Evolutionary conservation across 2,329 filamentous ascomycete genomes (phyloP), one percentile per base, ranked within the genome.

Genomic region (Hymenoscyphus infarciens): DNA sequence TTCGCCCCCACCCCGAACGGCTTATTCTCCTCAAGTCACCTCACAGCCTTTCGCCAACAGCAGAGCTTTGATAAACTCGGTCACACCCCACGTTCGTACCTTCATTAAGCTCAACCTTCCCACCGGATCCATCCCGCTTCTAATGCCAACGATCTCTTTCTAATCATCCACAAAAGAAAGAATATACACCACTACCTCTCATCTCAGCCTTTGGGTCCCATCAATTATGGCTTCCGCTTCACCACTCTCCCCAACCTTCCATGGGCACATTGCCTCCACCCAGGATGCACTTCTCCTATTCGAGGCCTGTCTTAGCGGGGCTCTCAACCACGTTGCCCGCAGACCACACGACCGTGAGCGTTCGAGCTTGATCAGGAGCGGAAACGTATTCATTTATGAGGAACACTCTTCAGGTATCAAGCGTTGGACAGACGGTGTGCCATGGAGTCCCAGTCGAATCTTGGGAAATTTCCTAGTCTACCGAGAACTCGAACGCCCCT

Each of bases 381-480:
- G 93, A 39, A 89, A 89, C 68, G 85, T 97, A 56, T 95, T 97
- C 76, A 91, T 97, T 68, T 97, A 97, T 75, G 92, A 96, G 72
- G 92, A 97, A 74, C 88, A 91, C 65, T 88, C 91, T 0, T 96
- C 92, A 0, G 92, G 92, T 5, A 96, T 97, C 77, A 96, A 96
- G 78, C 83, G 93, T 61, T 97, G 93, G 93, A 97, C 92, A 0
- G 93, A 97, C 69, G 92, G 93, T 15, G 86, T 94, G 11, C 88
- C 89, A 6, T 97, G 93, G 93, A 96, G 91, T 69, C 93, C 93
- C 0, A 96, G 93, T 78, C 86, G 95, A 61, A 95, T 98, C 1
- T 96, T 95, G 0, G 95, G 95, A 59, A 98, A 95, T 79, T 99
- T 99, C 76, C 78, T 99, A 63, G 97, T 95, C 1, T 99, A 99